Base-by-base conservation (phyloP, 306 rosid species). In the Lablab purpureus region DNA sequence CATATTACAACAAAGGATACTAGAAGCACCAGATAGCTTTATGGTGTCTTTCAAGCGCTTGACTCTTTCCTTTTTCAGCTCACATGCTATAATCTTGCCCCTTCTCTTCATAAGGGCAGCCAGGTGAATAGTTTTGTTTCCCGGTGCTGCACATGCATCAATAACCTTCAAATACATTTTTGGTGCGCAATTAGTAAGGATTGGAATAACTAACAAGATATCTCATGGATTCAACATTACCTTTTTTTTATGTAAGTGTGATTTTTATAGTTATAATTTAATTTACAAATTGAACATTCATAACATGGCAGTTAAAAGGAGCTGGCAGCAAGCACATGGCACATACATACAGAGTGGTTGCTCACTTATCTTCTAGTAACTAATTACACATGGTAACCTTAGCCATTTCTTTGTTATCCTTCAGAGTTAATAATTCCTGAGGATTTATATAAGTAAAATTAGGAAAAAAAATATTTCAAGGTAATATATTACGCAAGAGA, bases 131-230 rank as follows among this genome's bases (percentile, higher is more conserved):
- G 99, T 93, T 86, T 93, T 95, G 89, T 95, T 95, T 78, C 99
- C 98, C 10, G 98, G 99, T 27, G 99, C 97, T 28, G 98, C 90
- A 80, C 98, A 91, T 67, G 97, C 98, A 87, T 93, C 97, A 72
- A 95, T 88, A 85, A 95, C 96, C 99, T 95, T 76, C 88, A 88
- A 76, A 76, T 68, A 87, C 76, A 82, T 69, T 74, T 32, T 17
- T 75, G 77, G 71, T 15, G 73, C 52, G 49, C 75, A 67, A 63
- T 19, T 64, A 23, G 64, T 41, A 54, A 80, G 51, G 51, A 17
- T 66, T 67, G 49, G 59, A 50, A 71, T 23, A 60, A 56, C 22
- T 50, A 64, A 58, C 22, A 25, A 18, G 5, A 17, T 67, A 21
- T 52, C 46, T 56, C 47, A 23, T 1, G 10, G 34, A 80, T 64